phyloP scores from a whole-genome alignment of 2,329 filamentous ascomycete species.

The Aureobasidium sp. region DNA sequence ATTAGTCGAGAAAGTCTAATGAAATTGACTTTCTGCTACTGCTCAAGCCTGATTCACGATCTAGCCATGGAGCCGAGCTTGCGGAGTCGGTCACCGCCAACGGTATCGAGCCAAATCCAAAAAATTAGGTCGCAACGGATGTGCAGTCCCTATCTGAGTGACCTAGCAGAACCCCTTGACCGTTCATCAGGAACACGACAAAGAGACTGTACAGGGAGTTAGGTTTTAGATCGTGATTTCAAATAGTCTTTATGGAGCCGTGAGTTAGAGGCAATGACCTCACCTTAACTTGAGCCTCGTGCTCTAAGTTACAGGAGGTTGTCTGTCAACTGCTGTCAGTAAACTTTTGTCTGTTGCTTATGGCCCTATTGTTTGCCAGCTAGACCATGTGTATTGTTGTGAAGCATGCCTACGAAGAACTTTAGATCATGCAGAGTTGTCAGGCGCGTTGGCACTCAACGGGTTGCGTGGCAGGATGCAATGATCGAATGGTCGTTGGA shows the following conservation, averaged over 20 bases:
- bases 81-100: conserved; percentile 2
- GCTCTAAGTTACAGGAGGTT: neutral
- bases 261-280: conserved; percentile 10
- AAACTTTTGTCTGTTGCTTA: neutral
- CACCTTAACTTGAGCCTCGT: conserved; percentile 10
- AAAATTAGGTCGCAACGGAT: neutral
- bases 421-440: neutral
- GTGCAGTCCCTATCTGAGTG: neutral
- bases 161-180: conserved; percentile 1
- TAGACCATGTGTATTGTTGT: too few species aligned
- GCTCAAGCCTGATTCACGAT: neutral
- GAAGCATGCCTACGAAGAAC: too few species aligned
- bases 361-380: neutral
- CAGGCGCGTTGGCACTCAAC: neutral
- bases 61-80: neutral
- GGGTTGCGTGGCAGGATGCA: neutral
- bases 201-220: too few species aligned
- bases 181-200: conserved; percentile 1
- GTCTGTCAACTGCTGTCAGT: neutral
- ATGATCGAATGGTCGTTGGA: neutral
- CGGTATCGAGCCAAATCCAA: conserved; percentile 8
- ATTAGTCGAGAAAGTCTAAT: neutral
- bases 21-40: neutral
- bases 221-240: neutral
- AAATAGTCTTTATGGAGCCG: conserved; percentile 12